phyloP scores from a whole-genome alignment of 805 yeast genomes.

The Cyberlindnera euphorbiae region DNA sequence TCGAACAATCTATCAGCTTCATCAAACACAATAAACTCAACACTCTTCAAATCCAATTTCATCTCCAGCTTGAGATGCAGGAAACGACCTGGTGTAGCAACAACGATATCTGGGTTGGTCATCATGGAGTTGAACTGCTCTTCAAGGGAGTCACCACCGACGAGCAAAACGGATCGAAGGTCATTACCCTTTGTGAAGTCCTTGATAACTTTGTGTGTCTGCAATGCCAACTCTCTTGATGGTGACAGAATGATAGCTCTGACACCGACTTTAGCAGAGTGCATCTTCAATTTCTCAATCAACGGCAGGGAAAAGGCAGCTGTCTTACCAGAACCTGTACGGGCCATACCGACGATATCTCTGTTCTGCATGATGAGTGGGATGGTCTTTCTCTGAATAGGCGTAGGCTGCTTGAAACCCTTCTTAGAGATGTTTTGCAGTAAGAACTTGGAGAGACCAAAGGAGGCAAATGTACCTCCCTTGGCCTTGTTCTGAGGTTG shows the following conservation, averaged over 20 bases:
- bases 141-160: conserved; percentile 98
- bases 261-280: conserved; percentile 82
- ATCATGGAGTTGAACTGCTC: conserved; percentile 93
- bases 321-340: conserved; percentile 98
- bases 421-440: conserved; percentile 68
- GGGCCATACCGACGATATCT: conserved; percentile 99
- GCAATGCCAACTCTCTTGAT: conserved; percentile 92
- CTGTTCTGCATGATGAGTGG: conserved; percentile 82
- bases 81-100: conserved; percentile 98
- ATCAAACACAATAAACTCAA: conserved; percentile 91
- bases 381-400: conserved; percentile 93
- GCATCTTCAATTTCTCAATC: conserved; percentile 77
- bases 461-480: conserved; percentile 81
- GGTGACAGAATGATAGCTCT: conserved; percentile 90
- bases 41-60: conserved; percentile 75
- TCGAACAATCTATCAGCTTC: conserved; percentile 97
- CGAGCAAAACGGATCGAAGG: conserved; percentile 70
- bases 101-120: conserved; percentile 88
- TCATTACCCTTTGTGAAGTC: conserved; percentile 86
- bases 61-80: conserved; percentile 93
- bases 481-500: conserved; percentile 55
- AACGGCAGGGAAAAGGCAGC: conserved; percentile 94
- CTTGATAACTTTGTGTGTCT: conserved; percentile 82
- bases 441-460: conserved; percentile 76
- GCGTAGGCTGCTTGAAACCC: conserved; percentile 95